Evolutionary conservation across 2,329 filamentous ascomycete genomes (phyloP), one percentile per base, ranked within the genome.

Genomic region (Neopestalotiopsis rosae): DNA sequence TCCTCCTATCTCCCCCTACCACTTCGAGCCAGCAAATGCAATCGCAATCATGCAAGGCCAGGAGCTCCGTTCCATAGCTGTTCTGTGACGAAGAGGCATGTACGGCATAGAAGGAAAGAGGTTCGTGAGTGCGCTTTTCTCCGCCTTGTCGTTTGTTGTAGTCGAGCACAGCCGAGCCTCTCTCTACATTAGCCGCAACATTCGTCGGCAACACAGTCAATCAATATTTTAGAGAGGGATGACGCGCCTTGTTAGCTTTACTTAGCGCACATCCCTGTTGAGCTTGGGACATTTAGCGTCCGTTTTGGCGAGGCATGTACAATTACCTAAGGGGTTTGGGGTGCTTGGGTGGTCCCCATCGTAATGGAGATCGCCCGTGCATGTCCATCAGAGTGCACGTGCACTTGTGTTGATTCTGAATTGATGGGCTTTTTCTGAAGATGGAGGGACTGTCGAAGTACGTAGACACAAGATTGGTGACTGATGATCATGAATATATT

Each of bases 41-140:
- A 62, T 68, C 24, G 68, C 70, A 69, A 63, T 30, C 66, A 68
- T 42, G 65, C 42, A 68, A 69, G 66, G 66, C 70, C 69, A 72
- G 52, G 70, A 69, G 61, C 52, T 62, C 42, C 58, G 58, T 62
- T 68, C 66, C 71, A 69, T 70, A 68, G 57, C 69, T 67, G 12
- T 59, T 10, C 20, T 20, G 56, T 38, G 14, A 14, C 6, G 59
- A 49, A 14, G 59, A 32, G 52, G 64, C 58, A 32, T 32, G 38
- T 14, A n/a, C 30, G 40, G 17, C 34, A 13, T 40, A 14, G 14
- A 34, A 40, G 13, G 32, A 20, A 30, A n/a, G 34, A 30, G 59
- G 20, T 13, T 62, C 7, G 32, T 34, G 12, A 17, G 45, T 20
- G 45, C 20, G 30, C 59, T 34, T 13, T 62, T 13, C 24, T 14